These are phyloP conservation scores for Lyophyllum semitale DNA, from an alignment of 768 basidiomycete genomes.

Conservation along the genomic window DNA sequence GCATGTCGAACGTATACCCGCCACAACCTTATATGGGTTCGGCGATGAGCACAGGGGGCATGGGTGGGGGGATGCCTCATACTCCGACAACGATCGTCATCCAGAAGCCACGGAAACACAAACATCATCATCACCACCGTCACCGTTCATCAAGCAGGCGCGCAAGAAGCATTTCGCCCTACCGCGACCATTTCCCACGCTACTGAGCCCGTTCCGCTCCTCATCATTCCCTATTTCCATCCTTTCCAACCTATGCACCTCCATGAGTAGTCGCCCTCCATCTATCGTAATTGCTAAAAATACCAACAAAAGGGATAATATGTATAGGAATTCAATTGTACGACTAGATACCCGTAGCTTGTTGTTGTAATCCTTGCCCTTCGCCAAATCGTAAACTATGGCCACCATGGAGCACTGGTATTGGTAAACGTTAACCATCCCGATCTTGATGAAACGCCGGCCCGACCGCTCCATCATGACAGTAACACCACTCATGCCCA, in stretches of 20 bases:
- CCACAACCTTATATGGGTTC: slow-evolving; percentile 24
- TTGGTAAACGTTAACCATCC: background rate
- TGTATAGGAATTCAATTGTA: slow-evolving; percentile 4
- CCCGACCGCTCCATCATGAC: background rate
- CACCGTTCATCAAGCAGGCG: slow-evolving; percentile 23
- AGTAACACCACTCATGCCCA: background rate
- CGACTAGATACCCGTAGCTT: background rate
- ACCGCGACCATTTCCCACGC: slow-evolving; percentile 16
- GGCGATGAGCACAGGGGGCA: slow-evolving; percentile 19
- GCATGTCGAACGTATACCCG: slow-evolving; percentile 37
- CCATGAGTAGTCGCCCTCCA: background rate
- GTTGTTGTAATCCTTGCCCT: background rate
- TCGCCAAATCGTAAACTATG: background rate
- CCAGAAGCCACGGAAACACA: slow-evolving; percentile 27
- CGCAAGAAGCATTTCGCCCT: slow-evolving; percentile 27
- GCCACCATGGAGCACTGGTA: background rate
- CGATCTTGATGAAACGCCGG: slow-evolving; percentile 1
- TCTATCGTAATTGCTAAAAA: background rate
- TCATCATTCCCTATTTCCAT: background rate
- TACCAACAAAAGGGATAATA: background rate
- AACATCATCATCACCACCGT: slow-evolving; percentile 22
- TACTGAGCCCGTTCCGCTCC: background rate
- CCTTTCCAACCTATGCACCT: background rate
- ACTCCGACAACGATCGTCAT: slow-evolving; percentile 32
- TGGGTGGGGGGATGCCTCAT: slow-evolving; percentile 15